Evolutionary conservation across 495 filamentous ascomycete species (phyloP).

Genomic region (Glutinoglossum americanum): DNA sequence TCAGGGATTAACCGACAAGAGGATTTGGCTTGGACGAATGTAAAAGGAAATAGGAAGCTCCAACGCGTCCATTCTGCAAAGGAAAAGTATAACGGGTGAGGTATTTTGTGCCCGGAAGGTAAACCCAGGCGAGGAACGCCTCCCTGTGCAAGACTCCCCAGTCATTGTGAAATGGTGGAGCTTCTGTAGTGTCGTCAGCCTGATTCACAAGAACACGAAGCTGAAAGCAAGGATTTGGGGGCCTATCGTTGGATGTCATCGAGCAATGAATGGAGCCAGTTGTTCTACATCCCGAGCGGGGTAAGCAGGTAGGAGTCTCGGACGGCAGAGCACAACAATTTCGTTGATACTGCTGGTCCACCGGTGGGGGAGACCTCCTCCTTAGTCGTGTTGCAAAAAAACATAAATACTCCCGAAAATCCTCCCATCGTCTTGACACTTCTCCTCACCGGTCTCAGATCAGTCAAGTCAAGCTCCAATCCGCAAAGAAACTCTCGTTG

Average conservation of each 20-base stretch:
- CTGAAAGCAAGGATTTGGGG: background rate
- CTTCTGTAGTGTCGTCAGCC: background rate
- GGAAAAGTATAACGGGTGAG: background rate
- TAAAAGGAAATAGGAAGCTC: background rate
- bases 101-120: background rate
- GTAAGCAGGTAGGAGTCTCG: background rate
- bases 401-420: background rate
- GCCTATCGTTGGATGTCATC: background rate
- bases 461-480: background rate
- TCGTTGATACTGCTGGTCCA: background rate
- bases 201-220: constrained; percentile 1
- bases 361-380: background rate
- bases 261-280: background rate
- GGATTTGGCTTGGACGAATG: background rate
- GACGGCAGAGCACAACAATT: background rate
- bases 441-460: background rate
- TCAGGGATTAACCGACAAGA: constrained; percentile 1
- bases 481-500: background rate
- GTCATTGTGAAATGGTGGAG: background rate
- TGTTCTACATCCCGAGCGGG: background rate
- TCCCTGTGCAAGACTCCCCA: background rate
- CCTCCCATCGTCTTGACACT: background rate
- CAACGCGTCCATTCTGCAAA: constrained; percentile 1
- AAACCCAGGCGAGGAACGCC: background rate
- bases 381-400: background rate